Evolutionary conservation across 2,329 filamentous ascomycete species (phyloP).

Genomic region (Orbilia ellipsospora): DNA sequence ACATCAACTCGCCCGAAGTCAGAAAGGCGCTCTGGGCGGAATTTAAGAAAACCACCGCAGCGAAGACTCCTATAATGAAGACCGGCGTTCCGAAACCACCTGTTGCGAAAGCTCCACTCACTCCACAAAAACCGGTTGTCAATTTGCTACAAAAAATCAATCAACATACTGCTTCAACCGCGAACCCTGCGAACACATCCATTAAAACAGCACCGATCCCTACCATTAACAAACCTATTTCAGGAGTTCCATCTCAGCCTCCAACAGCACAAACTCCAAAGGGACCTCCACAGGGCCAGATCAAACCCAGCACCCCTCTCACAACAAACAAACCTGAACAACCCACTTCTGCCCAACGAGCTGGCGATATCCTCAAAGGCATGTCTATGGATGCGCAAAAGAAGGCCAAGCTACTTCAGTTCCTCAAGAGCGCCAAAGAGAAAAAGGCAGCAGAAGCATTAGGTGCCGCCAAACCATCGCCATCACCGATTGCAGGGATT

Average conservation of each 20-base stretch:
- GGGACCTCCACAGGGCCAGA: slow-evolving; percentile 12
- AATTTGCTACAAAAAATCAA: slow-evolving; percentile 3
- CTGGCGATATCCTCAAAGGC: slow-evolving; percentile 18
- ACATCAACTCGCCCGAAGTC: slow-evolving; percentile 45
- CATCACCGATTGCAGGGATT: slow-evolving; percentile 1
- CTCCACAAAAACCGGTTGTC: background rate
- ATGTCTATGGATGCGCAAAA: slow-evolving; percentile 26
- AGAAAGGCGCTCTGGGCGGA: slow-evolving; percentile 38
- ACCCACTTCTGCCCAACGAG: slow-evolving; percentile 7
- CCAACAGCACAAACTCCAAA: slow-evolving; percentile 5
- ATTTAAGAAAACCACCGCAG: slow-evolving; percentile 28
- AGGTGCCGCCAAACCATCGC: slow-evolving; percentile 16
- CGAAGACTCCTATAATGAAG: slow-evolving; percentile 21
- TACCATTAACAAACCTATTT: slow-evolving; percentile 6
- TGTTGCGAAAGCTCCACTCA: slow-evolving; percentile 11
- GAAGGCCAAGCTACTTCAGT: slow-evolving; percentile 31
- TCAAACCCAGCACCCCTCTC: slow-evolving; percentile 1
- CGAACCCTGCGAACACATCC: background rate
- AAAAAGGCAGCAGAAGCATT: slow-evolving; percentile 48
- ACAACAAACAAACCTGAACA: slow-evolving; percentile 4
- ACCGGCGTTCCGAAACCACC: slow-evolving; percentile 9
- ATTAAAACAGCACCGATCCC: slow-evolving; percentile 10
- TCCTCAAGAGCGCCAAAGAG: slow-evolving; percentile 49
- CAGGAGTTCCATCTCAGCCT: slow-evolving; percentile 8
- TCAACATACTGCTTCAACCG: background rate